Base-by-base conservation (phyloP, 305 asterid genomes). In the Solanum aculeatissimum region DNA sequence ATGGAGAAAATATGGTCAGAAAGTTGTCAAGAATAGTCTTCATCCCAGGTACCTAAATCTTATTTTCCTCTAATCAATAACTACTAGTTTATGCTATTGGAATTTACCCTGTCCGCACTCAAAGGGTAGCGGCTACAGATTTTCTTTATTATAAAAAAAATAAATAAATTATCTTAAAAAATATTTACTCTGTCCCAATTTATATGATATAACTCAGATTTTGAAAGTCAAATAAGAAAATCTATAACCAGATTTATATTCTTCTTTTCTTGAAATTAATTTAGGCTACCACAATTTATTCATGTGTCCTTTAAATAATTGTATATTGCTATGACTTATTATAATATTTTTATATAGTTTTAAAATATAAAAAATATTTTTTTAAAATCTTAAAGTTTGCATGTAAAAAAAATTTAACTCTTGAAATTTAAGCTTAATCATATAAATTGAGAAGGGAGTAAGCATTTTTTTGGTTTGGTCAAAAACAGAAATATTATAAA, bases 1-100 rank as follows among this genome's bases (percentile, higher is more conserved):
- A 94, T 95, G 98, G 98, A 91, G 99, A 85, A 96, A 96, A 86
- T 96, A 96, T 85, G 99, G 99, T 7, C 99, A 96, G 84, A 96
- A 96, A 85, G 95, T 96, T 81, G 99, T 96, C 89, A 96, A 96
- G 93, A 96, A 96, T 71, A 94, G 98, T 88, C 98, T 94, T 75
- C 98, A 94, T 90, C 99, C 99, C 18, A 94, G 99, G 99, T 95
- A 89, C 16, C 66, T 25, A 40, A 62, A 4, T 47, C 5, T 40
- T 69, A 71, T 83, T n/a, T 70, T 21, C 69, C 40, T 16, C 11
- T 51, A 25, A 45, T 83, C 23, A 58, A 57, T 57, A n/a, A 60
- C 15, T 58, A 57, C n/a, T 18, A 6, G 53, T 57, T 72, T 72
- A 57, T 35, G 7, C 1, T 35, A 0, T 35, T 35, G 1, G 7